Conservation (phyloP, 179 eudicot genomes). For the Patellifolia procumbens region DNA sequence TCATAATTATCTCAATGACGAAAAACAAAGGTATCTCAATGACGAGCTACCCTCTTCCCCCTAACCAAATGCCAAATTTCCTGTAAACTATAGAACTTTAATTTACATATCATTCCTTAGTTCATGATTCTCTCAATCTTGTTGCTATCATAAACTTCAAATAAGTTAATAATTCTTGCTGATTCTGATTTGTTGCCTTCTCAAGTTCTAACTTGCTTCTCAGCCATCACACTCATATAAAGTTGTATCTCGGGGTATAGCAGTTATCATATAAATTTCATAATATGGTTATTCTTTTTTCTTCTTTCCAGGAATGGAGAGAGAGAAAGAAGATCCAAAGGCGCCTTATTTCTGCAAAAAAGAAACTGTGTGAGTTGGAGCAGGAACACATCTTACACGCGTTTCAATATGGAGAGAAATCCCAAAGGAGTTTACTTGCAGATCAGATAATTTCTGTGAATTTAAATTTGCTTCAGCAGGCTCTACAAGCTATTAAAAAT, state of each 20-base stretch:
- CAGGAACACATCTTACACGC: slow-evolving; percentile 91
- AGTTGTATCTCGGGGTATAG: neutral
- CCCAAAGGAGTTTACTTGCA: slow-evolving; percentile 59
- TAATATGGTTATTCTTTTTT: neutral
- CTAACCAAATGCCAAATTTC: neutral
- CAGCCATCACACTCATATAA: neutral
- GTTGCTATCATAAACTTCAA: neutral
- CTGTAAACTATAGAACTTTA: neutral
- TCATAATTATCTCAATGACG: too few relatives aligned
- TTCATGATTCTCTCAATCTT: slow-evolving; percentile 7
- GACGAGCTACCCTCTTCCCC: slow-evolving; percentile 4
- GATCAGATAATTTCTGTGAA: slow-evolving; percentile 68
- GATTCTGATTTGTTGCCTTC: neutral
- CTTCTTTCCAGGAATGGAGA: slow-evolving; percentile 76
- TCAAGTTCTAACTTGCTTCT: neutral
- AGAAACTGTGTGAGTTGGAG: slow-evolving; percentile 78
- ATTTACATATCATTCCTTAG: neutral
- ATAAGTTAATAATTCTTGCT: neutral
- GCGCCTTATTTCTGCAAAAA: slow-evolving; percentile 84
- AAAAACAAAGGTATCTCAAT: neutral
- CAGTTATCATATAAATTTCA: neutral
- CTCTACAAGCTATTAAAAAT: slow-evolving; percentile 45
- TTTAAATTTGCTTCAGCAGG: slow-evolving; percentile 70
- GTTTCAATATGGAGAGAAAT: slow-evolving; percentile 66
- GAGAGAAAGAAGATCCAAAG: slow-evolving; percentile 80